Conservation (phyloP, 768 basidiomycete species). For the Amanita rubescens region DNA sequence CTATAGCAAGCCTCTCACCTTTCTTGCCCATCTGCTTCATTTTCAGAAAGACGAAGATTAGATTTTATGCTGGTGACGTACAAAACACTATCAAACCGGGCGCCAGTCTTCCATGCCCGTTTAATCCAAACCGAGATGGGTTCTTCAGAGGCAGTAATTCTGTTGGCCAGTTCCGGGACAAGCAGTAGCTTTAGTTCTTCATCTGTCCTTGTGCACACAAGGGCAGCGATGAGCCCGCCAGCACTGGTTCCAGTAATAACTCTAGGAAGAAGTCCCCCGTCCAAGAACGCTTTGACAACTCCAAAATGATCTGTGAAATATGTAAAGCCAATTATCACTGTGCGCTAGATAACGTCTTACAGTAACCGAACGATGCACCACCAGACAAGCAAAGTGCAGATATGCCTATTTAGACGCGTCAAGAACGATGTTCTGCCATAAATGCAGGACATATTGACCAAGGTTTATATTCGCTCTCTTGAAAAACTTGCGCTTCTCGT, state of each 20-base stretch:
- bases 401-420: conserved; percentile 31
- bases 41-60: conserved; percentile 9
- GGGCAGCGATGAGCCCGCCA: conserved; percentile 70
- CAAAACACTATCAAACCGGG: conserved; percentile 84
- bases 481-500: conserved; percentile 93
- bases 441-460: conserved; percentile 32
- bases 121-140: conserved; percentile 59
- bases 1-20: conserved; percentile 39
- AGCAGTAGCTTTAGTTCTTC: conserved; percentile 75
- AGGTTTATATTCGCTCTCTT: conserved; percentile 83
- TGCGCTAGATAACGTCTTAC: conserved; percentile 32
- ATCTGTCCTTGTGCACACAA: conserved; percentile 84
- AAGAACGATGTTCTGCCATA: neutral
- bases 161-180: conserved; percentile 77
- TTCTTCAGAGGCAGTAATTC: conserved; percentile 79
- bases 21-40: conserved; percentile 66
- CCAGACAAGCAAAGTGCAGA: conserved; percentile 94
- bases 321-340: conserved; percentile 1
- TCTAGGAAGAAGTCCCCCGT: conserved; percentile 77
- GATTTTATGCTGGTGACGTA: conserved; percentile 6
- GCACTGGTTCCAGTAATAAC: conserved; percentile 95
- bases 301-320: conserved; percentile 70
- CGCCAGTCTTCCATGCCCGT: conserved; percentile 80
- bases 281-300: conserved; percentile 86
- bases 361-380: conserved; percentile 92